Percentiles rank a stretch among this genome's conserved stretches.
Conservation (phyloP, 148 eudicot genomes). For the Mesembryanthemum crystallinum region DNA sequence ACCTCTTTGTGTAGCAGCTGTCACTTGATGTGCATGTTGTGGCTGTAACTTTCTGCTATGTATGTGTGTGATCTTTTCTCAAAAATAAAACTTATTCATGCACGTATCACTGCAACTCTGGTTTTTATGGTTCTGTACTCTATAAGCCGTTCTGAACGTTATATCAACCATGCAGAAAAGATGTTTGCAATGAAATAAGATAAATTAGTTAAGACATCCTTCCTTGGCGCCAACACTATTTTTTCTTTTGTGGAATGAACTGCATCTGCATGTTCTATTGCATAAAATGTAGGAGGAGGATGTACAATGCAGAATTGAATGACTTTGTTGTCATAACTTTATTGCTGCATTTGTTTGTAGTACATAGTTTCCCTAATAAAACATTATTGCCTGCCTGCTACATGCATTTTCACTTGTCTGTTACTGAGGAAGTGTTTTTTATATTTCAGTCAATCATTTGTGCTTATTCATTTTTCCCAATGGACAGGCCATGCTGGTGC, state of each 20-base stretch:
- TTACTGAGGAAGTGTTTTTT: no score
- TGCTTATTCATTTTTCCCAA: constrained; percentile 8
- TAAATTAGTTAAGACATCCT: background rate
- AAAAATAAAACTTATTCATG: background rate
- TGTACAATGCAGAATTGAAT: background rate
- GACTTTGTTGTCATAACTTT: background rate
- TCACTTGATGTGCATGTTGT: background rate
- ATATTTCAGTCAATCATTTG: background rate
- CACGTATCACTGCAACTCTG: no score
- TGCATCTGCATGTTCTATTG: no score
- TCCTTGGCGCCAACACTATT: no score
- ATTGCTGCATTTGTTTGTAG: background rate
- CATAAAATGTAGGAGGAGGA: background rate
- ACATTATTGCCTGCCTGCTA: background rate
- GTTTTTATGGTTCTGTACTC: no score
- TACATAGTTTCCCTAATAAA: background rate
- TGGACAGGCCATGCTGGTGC: constrained; percentile 97
- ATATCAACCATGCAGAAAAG: background rate
- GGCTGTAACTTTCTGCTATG: no score
- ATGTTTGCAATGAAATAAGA: background rate
- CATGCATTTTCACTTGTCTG: background rate
- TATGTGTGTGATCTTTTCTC: no score
- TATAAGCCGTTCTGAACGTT: no score
- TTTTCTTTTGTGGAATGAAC: no score
- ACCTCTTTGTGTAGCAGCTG: background rate